Evolutionary conservation across 306 rosid genomes (phyloP).

Genomic region (Quercus mongolica): DNA sequence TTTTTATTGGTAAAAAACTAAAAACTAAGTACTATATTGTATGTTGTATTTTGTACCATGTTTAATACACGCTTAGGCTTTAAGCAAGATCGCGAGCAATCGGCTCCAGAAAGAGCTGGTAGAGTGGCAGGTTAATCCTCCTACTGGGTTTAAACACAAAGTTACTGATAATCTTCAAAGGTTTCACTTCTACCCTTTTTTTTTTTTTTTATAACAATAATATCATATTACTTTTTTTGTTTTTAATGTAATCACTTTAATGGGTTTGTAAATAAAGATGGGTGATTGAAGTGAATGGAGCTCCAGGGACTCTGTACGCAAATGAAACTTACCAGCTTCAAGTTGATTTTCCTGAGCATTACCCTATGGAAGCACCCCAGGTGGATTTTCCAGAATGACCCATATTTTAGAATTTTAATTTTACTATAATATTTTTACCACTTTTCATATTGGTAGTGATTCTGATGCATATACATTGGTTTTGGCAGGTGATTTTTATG

Average conservation of each 20-base stretch:
- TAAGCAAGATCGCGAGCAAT: conserved; percentile 98
- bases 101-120: conserved; percentile 96
- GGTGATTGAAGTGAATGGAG: conserved; percentile 98
- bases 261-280: conserved; percentile 50
- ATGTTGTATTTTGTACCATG: too few relatives aligned
- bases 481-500: conserved; percentile 2
- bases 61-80: conserved; percentile 36
- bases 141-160: conserved; percentile 87
- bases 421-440: too few relatives aligned
- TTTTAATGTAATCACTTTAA: neutral
- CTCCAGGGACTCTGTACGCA: conserved; percentile 88
- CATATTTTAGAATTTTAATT: too few relatives aligned
- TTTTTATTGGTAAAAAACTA: neutral
- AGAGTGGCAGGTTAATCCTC: conserved; percentile 99
- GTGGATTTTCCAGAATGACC: neutral
- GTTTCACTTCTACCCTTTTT: conserved; percentile 24
- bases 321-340: conserved; percentile 97
- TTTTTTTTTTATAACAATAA: neutral
- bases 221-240: neutral
- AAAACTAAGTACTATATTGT: too few relatives aligned
- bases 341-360: conserved; percentile 48
- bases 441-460: neutral
- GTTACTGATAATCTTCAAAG: conserved; percentile 96
- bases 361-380: conserved; percentile 16
- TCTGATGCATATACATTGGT: neutral